Conservation (phyloP, 2,329 filamentous ascomycete genomes). For the Cordyceps pruinosa region DNA sequence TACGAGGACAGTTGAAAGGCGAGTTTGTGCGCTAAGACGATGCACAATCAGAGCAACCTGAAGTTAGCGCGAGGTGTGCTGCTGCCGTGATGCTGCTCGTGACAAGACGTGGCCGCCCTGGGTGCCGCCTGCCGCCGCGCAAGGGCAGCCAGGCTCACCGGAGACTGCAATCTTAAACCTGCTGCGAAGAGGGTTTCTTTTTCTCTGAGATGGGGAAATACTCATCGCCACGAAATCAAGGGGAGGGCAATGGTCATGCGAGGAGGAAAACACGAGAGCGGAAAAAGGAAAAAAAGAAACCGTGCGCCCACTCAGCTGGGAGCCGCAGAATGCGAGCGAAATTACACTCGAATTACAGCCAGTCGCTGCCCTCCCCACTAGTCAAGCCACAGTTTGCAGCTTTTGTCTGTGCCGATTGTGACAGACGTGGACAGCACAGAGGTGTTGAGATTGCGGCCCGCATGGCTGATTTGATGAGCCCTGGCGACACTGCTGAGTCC, state of each 20-base stretch:
- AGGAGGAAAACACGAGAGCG: neutral
- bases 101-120: too few species aligned
- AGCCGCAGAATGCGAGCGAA: constrained; percentile 2
- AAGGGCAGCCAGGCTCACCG: too few species aligned
- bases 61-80: neutral
- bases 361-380: constrained; percentile 2
- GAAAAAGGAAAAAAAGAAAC: neutral
- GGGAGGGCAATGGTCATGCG: neutral
- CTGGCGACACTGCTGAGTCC: neutral
- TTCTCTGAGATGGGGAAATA: neutral
- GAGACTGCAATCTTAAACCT: neutral
- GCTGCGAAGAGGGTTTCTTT: neutral
- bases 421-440: neutral
- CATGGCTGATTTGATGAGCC: neutral
- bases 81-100: neutral
- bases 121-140: too few species aligned
- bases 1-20: neutral
- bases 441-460: constrained; percentile 11
- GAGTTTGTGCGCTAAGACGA: neutral
- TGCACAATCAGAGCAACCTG: neutral
- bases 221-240: neutral
- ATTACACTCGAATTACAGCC: constrained; percentile 8
- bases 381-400: constrained; percentile 9
- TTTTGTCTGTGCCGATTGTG: constrained; percentile 7
- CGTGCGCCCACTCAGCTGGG: neutral